These are phyloP conservation scores for Amylocarpus encephaloides DNA, from an alignment of 2,329 filamentous ascomycete genomes.

Conservation along the genomic window DNA sequence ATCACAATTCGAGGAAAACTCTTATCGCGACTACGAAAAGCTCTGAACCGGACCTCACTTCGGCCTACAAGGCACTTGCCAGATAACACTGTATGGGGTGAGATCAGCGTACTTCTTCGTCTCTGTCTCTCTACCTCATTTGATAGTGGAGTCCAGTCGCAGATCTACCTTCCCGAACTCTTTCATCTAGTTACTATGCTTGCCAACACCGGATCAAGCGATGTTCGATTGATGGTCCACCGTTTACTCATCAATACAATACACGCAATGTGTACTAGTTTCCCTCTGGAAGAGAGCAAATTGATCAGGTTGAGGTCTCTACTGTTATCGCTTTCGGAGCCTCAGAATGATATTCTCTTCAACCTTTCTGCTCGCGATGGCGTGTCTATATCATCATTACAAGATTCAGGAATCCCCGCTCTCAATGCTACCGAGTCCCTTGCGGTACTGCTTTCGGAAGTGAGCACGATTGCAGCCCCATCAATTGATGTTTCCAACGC, in stretches of 20 bases:
- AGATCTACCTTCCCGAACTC: constrained; percentile 61
- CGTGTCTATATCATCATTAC: constrained; percentile 46
- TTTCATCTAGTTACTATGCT: constrained; percentile 68
- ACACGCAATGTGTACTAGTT: constrained; percentile 61
- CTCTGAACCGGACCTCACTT: constrained; percentile 59
- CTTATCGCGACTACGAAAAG: constrained; percentile 59
- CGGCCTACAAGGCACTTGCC: constrained; percentile 59
- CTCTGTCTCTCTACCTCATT: constrained; percentile 63
- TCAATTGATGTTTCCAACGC: constrained; percentile 59
- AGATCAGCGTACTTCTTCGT: constrained; percentile 60
- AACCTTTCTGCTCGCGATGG: constrained; percentile 46
- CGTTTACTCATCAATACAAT: constrained; percentile 60
- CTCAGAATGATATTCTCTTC: constrained; percentile 52
- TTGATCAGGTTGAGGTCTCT: constrained; percentile 40
- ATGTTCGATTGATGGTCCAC: constrained; percentile 54
- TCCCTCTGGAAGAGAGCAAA: constrained; percentile 52
- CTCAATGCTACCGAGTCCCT: constrained; percentile 51
- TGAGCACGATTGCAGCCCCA: constrained; percentile 57
- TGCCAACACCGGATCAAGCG: constrained; percentile 54
- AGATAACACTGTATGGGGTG: constrained; percentile 63
- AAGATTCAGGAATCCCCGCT: constrained; percentile 40
- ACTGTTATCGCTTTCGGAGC: constrained; percentile 54
- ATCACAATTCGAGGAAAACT: constrained; percentile 60
- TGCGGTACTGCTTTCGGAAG: constrained; percentile 55
- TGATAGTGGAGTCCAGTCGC: constrained; percentile 59